Base-by-base conservation (phyloP, 371 early-diverging fungal species). In the Actinomucor elegans region DNA sequence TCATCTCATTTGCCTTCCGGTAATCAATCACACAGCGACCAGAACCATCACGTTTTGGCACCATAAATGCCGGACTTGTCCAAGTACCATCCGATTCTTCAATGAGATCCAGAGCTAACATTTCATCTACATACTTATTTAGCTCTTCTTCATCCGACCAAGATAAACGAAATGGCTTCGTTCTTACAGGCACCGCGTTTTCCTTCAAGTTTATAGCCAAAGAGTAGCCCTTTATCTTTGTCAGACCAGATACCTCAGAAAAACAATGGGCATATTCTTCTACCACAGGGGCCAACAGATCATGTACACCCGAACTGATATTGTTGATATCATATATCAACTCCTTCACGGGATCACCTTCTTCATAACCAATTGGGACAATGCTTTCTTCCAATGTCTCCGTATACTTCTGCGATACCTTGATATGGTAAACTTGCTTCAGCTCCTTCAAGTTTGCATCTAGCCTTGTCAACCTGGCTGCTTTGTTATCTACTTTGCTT, bases 81-180 rank as follows among this genome's bases (percentile, higher is more conserved):
- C n/a, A n/a, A n/a, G n/a, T n/a, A n/a, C n/a, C n/a, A n/a, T n/a
- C n/a, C n/a, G n/a, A n/a, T n/a, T n/a, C n/a, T n/a, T n/a, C n/a
- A n/a, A n/a, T n/a, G n/a, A n/a, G n/a, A n/a, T n/a, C n/a, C n/a
- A n/a, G n/a, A n/a, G n/a, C n/a, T n/a, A n/a, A n/a, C n/a, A n/a
- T n/a, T n/a, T n/a, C n/a, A n/a, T n/a, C n/a, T n/a, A n/a, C n/a
- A n/a, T n/a, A n/a, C n/a, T n/a, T n/a, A n/a, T n/a, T n/a, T n/a
- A n/a, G n/a, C n/a, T n/a, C n/a, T n/a, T 50, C 45, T 18, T 60
- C 38, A 26, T 66, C 61, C 5, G 40, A 42, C 58, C 55, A 55
- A 5, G 42, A 36, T n/a, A 66, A 15, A 1, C 67, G 35, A 29
- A 57, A 66, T 14, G 60, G 51, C 23, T 40, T 17, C 4, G 45